phyloP scores from a whole-genome alignment of 2,329 filamentous ascomycete genomes.

The Xylariales sp. region DNA sequence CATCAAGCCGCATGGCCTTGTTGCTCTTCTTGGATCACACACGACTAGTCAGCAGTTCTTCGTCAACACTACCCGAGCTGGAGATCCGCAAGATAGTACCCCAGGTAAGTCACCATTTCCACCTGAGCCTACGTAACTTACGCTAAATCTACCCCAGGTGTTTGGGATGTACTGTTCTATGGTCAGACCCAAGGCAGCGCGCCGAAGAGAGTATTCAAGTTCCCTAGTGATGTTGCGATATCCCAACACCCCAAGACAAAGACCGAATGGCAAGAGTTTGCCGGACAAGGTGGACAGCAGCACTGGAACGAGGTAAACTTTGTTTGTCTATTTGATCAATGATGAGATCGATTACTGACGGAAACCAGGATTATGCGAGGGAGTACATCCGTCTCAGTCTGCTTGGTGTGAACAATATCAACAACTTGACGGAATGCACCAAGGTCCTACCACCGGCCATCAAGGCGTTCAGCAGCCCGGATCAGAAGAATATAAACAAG shows the following conservation, averaged over 20 bases:
- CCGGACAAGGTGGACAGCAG: conserved; percentile 26
- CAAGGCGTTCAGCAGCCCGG: conserved; percentile 18
- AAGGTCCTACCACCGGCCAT: conserved; percentile 39
- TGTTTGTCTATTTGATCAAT: conserved; percentile 7
- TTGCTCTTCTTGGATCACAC: conserved; percentile 52
- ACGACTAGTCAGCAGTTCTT: conserved; percentile 45
- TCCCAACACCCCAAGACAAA: conserved; percentile 31
- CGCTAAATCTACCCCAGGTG: no score
- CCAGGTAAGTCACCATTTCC: no score
- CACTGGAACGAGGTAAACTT: conserved; percentile 37
- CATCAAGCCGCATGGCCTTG: conserved; percentile 44
- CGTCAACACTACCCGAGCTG: conserved; percentile 33
- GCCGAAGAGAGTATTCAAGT: conserved; percentile 34
- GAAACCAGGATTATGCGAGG: conserved; percentile 40
- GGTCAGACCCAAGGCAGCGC: conserved; percentile 30
- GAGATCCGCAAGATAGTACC: conserved; percentile 46
- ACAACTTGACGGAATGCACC: conserved; percentile 50
- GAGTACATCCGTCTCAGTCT: conserved; percentile 51
- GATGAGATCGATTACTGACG: conserved; percentile 6
- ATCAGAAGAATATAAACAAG: conserved; percentile 16
- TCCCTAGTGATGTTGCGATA: conserved; percentile 37
- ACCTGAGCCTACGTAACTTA: no score
- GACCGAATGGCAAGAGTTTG: conserved; percentile 34
- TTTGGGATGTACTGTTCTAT: conserved; percentile 51
- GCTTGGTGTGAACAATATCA: conserved; percentile 53